Conservation (phyloP, 306 rosid species). For the Sphenostylis stenocarpa region DNA sequence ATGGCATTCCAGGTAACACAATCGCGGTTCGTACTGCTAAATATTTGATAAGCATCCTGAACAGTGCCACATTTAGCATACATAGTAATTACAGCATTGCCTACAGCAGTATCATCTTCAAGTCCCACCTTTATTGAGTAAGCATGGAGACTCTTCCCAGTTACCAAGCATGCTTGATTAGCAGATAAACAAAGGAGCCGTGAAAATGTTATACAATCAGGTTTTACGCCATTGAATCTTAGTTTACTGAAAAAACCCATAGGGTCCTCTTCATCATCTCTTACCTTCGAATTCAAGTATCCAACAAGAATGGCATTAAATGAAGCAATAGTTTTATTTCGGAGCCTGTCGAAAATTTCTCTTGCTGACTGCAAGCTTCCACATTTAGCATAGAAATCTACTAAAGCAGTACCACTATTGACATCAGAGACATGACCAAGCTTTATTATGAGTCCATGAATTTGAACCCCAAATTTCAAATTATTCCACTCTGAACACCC, state of each 20-base stretch:
- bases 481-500: conserved; percentile 54
- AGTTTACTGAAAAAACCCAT: conserved; percentile 37
- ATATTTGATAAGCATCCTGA: conserved; percentile 46
- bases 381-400: conserved; percentile 50
- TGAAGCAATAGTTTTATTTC: conserved; percentile 42
- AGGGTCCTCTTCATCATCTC: conserved; percentile 43
- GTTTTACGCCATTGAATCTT: conserved; percentile 38
- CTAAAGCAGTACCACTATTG: conserved; percentile 40
- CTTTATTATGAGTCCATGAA: conserved; percentile 42
- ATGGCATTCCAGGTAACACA: conserved; percentile 52
- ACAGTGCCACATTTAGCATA: conserved; percentile 59
- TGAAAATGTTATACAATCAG: conserved; percentile 44
- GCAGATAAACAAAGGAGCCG: conserved; percentile 49
- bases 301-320: conserved; percentile 56
- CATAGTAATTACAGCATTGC: conserved; percentile 54
- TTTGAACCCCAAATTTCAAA: conserved; percentile 42
- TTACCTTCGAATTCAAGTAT: conserved; percentile 34
- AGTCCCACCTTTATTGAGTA: conserved; percentile 43
- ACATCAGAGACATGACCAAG: conserved; percentile 39
- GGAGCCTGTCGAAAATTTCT: conserved; percentile 35
- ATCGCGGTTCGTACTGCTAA: conserved; percentile 37
- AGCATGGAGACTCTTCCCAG: conserved; percentile 54
- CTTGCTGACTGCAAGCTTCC: conserved; percentile 46
- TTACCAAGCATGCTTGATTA: conserved; percentile 46
- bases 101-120: conserved; percentile 43